Evolutionary conservation across 805 yeast species (phyloP), one percentile per base, ranked within the genome.

Genomic region (Lipomyces sp.): DNA sequence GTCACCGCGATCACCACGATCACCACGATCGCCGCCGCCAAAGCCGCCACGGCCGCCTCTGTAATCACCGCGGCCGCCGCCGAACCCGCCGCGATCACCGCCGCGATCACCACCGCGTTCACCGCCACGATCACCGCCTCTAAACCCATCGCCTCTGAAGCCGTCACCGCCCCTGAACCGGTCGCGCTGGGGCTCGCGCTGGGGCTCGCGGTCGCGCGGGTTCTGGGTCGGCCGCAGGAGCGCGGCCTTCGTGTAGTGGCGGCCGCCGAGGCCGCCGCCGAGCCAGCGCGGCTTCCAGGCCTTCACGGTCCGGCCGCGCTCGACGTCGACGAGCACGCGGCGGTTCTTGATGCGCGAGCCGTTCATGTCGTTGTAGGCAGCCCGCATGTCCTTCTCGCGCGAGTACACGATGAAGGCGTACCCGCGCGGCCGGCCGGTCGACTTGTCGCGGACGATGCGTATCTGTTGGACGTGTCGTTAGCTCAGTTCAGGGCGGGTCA

Each of bases 181-280:
- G 5, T 36, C 39, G n/a, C 18, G 6, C n/a, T 22, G 6, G 37
- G 8, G n/a, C 7, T 33, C 58, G 51, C 41, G 35, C 11, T 29
- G 61, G 43, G 22, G 48, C 53, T 52, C 63, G 37, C 31, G 48
- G 29, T 49, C 60, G 36, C 42, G 33, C 14, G 37, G 11, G 23
- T 38, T 45, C 7, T 38, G 39, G 3, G 44, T 45, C 5, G 47
- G 36, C 38, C 59, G 53, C 43, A 61, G 43, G 18, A 61, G 41
- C 13, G 43, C 55, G 13, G 57, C 65, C 52, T 67, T 70, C 2
- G 80, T 74, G 62, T 82, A 82, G 44, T 81, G 80, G 48, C 93
- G 73, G 1, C 96, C 96, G 3, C 97, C 97, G n/a, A 86, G 68
- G 0, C 97, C 97, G 3, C 97, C 97, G 1, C 96, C 96, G 2